Percentiles rank a stretch among this genome's conserved stretches.
phyloP scores from a whole-genome alignment of 108 stramenopile species.

The Chaetoceros tenuissimus region DNA sequence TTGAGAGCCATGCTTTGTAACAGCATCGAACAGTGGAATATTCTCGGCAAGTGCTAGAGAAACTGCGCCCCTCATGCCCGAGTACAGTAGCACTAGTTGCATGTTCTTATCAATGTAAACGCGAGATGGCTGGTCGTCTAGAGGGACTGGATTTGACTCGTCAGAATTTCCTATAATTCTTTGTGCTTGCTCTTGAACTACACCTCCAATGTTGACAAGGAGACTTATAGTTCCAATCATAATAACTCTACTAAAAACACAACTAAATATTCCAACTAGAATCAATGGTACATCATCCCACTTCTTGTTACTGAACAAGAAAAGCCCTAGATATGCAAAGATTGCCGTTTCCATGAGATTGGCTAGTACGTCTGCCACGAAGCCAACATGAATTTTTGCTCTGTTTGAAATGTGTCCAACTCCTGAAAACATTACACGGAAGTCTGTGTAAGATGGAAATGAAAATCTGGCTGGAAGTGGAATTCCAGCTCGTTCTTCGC shows the following conservation, averaged over 20 bases:
- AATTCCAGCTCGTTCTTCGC: not conserved
- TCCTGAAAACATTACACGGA: not conserved
- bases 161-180: constrained; percentile 3
- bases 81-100: constrained; percentile 81
- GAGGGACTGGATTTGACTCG: constrained; percentile 1
- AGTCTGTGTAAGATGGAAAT: not conserved
- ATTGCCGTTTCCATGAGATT: constrained; percentile 88
- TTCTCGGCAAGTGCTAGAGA: constrained; percentile 85
- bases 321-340: constrained; percentile 85
- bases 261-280: constrained; percentile 54
- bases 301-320: constrained; percentile 76
- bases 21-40: constrained; percentile 75
- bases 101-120: constrained; percentile 67
- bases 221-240: constrained; percentile 75
- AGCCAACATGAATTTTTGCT: constrained; percentile 62
- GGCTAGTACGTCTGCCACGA: constrained; percentile 74
- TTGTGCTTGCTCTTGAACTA: not conserved
- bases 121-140: constrained; percentile 11
- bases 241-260: constrained; percentile 58
- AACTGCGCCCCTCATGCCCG: constrained; percentile 85
- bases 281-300: constrained; percentile 66
- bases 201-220: constrained; percentile 53
- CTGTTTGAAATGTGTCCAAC: constrained; percentile 49
- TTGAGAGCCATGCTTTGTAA: constrained; percentile 64
- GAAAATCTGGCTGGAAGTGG: not conserved